A percentile compares a stretch with the other conserved stretches of the same genome.
Conservation (phyloP, 2,329 filamentous ascomycete species). For the Fusarium humuli region DNA sequence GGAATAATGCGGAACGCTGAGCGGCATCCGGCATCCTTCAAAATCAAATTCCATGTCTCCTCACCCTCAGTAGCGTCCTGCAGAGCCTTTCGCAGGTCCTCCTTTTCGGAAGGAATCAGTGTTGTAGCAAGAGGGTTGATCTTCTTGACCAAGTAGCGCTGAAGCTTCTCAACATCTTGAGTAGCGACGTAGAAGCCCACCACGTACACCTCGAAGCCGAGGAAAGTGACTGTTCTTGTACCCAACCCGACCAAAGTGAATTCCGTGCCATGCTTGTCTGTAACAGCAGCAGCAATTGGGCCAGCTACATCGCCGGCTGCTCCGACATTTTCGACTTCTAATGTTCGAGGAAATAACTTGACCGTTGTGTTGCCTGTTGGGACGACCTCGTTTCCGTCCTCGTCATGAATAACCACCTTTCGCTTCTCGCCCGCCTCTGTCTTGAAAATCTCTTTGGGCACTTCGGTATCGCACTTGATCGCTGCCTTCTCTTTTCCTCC, state of each 20-base stretch:
- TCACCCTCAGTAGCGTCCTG: constrained; percentile 77
- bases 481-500: constrained; percentile 55
- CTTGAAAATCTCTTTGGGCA: constrained; percentile 60
- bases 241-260: constrained; percentile 92
- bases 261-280: constrained; percentile 65
- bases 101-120: constrained; percentile 84
- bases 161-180: constrained; percentile 82
- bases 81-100: constrained; percentile 74
- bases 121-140: constrained; percentile 84
- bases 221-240: constrained; percentile 88
- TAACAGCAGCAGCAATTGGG: constrained; percentile 54
- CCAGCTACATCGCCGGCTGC: constrained; percentile 43
- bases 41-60: constrained; percentile 77
- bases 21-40: constrained; percentile 75
- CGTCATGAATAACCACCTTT: constrained; percentile 72
- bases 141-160: constrained; percentile 79
- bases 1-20: constrained; percentile 87
- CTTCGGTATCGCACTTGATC: constrained; percentile 54
- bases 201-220: constrained; percentile 92
- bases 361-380: constrained; percentile 85
- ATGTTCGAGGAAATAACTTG: constrained; percentile 79
- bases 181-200: constrained; percentile 92
- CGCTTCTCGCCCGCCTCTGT: constrained; percentile 63
- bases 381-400: constrained; percentile 79
- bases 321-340: constrained; percentile 67